Evolutionary conservation across 805 yeast species (phyloP), one percentile per base, ranked within the genome.

Genomic region (Metschnikowia sp.): DNA sequence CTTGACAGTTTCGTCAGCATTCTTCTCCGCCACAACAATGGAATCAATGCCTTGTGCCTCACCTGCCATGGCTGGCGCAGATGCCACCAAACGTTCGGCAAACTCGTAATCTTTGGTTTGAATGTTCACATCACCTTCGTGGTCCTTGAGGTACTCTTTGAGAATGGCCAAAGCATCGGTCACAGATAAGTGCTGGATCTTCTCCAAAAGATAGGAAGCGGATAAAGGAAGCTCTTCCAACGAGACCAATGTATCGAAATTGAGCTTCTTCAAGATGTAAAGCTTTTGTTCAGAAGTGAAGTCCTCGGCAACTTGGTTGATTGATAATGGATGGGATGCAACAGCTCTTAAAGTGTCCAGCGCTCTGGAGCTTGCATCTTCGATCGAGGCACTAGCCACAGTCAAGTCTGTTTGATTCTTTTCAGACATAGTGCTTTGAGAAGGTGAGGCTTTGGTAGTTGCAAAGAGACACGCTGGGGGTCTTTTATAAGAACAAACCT

Each of bases 121-220:
- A 49, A 79, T 68, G 54, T 77, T 78, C 36, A 72, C 71, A 57
- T 80, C 84, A 43, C 67, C 74, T 4, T 53, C 55, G 52, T 77
- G 81, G n/a, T 72, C 68, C 1, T 52, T 66, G 3, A 72, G 48
- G 5, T 76, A 72, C 13, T 65, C 62, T 30, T 61, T 55, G 36
- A 81, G 57, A 35, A 77, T 67, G 10, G 62, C 64, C 1, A 69
- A 31, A 0, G 80, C 70, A 35, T 75, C 76, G 1, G 65, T 71
- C 9, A 63, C 55, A 3, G 68, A 44, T 53, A 74, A 49, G 30
- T 55, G 49, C 19, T 61, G 65, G 36, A 74, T 65, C 50, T 69
- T 71, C 32, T 68, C 72, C 47, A 72, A 61, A 66, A 77, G 70
- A 52, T 63, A 75, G 22, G 68, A 58, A 15, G 62, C 68, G 4